A percentile compares a stretch with the other conserved stretches of the same genome.
phyloP scores from a whole-genome alignment of 2,329 filamentous ascomycete genomes.

The Madurella fahalii region DNA sequence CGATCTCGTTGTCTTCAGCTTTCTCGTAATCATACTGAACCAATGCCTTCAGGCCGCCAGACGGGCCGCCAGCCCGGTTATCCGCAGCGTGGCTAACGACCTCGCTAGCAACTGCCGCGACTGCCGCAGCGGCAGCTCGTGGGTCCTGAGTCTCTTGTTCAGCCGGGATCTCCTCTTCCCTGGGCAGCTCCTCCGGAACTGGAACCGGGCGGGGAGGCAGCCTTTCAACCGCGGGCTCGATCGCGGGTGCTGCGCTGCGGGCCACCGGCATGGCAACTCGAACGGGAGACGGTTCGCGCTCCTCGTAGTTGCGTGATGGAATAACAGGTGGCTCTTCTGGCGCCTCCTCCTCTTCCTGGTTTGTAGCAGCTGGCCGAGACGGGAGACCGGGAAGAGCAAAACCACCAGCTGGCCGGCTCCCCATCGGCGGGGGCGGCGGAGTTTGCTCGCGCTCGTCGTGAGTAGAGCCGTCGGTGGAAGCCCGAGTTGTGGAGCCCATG shows the following conservation, averaged over 20 bases:
- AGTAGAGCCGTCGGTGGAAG: conserved; percentile 32
- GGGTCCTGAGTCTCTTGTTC: conserved; percentile 59
- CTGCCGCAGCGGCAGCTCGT: conserved; percentile 56
- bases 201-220: conserved; percentile 52
- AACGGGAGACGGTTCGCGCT: conserved; percentile 64
- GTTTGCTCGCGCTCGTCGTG: conserved; percentile 47
- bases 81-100: conserved; percentile 38
- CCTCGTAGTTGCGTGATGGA: conserved; percentile 30
- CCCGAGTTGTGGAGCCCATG: conserved; percentile 51
- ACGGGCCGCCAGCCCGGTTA: conserved; percentile 33
- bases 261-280: conserved; percentile 82
- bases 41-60: conserved; percentile 66
- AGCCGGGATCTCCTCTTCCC: conserved; percentile 60
- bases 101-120: conserved; percentile 50
- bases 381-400: conserved; percentile 77
- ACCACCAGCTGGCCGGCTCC: conserved; percentile 67
- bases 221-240: conserved; percentile 40
- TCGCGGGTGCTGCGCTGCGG: conserved; percentile 53
- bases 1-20: conserved; percentile 94
- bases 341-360: conserved; percentile 55
- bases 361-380: conserved; percentile 50
- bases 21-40: conserved; percentile 96
- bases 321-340: conserved; percentile 33
- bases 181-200: conserved; percentile 57
- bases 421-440: conserved; percentile 59